A percentile compares a stretch with the other conserved stretches of the same genome.
Conservation (phyloP, 192 early-diverging fungal genomes). For the Backusella australiensis region DNA sequence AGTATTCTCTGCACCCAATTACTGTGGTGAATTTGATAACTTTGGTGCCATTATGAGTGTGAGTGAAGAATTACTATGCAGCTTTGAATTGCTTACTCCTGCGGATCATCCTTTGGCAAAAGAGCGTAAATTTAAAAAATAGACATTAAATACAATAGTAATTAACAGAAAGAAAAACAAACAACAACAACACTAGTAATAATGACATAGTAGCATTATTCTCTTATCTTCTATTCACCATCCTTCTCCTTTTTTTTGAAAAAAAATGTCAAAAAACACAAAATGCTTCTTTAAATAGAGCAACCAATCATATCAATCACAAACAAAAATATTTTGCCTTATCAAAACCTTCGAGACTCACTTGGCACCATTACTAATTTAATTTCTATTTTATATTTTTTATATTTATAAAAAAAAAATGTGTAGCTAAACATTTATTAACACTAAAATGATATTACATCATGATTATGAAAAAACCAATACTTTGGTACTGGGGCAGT, state of each 20-base stretch:
- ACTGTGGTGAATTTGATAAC: conserved; percentile 90
- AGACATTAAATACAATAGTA: background rate
- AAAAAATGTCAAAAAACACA: too few relatives aligned
- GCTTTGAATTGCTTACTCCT: conserved; percentile 53
- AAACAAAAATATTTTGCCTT: too few relatives aligned
- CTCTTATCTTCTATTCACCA: background rate
- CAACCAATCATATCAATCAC: too few relatives aligned
- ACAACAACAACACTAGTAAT: background rate
- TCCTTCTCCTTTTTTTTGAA: too few relatives aligned
- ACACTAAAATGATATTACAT: background rate
- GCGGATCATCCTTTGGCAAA: conserved; percentile 36
- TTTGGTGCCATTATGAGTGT: conserved; percentile 88
- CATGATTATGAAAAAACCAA: background rate
- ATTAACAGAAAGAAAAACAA: background rate
- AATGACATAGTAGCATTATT: background rate
- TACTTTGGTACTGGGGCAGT: background rate
- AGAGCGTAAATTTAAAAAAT: conserved; percentile 5
- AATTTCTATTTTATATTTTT: too few relatives aligned
- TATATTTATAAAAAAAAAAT: background rate
- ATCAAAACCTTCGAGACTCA: too few relatives aligned
- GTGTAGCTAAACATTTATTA: background rate
- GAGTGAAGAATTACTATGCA: conserved; percentile 78
- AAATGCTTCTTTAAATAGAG: too few relatives aligned
- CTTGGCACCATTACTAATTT: too few relatives aligned
- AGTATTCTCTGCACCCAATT: conserved; percentile 92